phyloP scores from a whole-genome alignment of 192 early-diverging fungal species.

The Jimgerdemannia lactiflua region DNA sequence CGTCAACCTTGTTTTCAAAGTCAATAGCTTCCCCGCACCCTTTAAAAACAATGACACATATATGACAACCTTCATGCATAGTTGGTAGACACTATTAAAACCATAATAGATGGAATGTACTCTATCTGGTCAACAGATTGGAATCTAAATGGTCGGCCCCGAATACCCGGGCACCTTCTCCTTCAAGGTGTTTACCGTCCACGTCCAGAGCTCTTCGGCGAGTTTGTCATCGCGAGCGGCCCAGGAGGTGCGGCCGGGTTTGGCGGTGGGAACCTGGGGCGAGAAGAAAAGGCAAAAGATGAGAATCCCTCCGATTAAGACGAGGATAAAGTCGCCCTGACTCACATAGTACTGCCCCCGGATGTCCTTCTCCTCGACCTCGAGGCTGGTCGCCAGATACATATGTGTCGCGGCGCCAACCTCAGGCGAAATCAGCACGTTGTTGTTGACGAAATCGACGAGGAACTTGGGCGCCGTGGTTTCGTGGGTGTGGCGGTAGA shows the following conservation, averaged over 20 bases:
- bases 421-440: conserved; percentile 19
- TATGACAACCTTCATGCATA: no score
- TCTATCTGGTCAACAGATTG: no score
- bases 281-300: neutral
- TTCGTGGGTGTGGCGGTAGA: conserved; percentile 7
- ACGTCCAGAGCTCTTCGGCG: conserved; percentile 24
- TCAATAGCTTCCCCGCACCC: no score
- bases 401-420: conserved; percentile 45
- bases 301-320: neutral
- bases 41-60: no score
- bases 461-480: neutral
- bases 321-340: neutral
- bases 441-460: neutral
- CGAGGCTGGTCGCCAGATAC: conserved; percentile 48
- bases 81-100: no score
- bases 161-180: conserved; percentile 29
- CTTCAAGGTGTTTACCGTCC: conserved; percentile 22
- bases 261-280: conserved; percentile 14
- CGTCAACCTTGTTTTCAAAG: no score
- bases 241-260: neutral
- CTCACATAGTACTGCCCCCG: conserved; percentile 33
- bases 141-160: conserved; percentile 11
- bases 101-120: no score
- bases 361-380: conserved; percentile 43
- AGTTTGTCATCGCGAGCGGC: conserved; percentile 3